Conservation (phyloP, 2,329 filamentous ascomycete species). For the Cladosporium sp. region DNA sequence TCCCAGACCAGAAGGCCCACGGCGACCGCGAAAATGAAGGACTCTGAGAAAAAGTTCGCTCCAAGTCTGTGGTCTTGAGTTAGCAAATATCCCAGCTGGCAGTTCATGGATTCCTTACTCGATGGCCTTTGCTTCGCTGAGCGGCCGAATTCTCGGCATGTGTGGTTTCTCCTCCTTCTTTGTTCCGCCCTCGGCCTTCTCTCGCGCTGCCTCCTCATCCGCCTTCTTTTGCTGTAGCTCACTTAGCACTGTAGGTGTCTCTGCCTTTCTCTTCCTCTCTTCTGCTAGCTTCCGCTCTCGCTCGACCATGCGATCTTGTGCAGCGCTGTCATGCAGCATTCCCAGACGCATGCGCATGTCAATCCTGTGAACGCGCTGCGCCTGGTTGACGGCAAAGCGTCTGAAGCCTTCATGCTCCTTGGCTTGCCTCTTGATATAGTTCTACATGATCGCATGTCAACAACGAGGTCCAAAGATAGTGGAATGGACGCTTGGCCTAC, state of each 20-base stretch:
- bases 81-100: background rate
- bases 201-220: conserved; percentile 52
- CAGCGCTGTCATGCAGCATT: conserved; percentile 62
- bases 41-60: conserved; percentile 68
- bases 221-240: conserved; percentile 61
- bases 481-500: conserved; percentile 29
- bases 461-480: conserved; percentile 7
- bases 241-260: conserved; percentile 62
- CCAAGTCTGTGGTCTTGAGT: conserved; percentile 46
- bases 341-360: conserved; percentile 70
- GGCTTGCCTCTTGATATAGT: conserved; percentile 67
- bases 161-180: conserved; percentile 49
- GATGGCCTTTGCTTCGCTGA: conserved; percentile 68
- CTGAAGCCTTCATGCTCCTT: conserved; percentile 70
- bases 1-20: conserved; percentile 65
- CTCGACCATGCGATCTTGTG: conserved; percentile 55
- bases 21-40: conserved; percentile 67
- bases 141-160: conserved; percentile 58
- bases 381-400: conserved; percentile 61
- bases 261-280: conserved; percentile 53
- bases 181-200: conserved; percentile 32
- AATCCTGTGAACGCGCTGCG: conserved; percentile 64
- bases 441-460: conserved; percentile 47
- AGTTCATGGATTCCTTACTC: conserved; percentile 42
- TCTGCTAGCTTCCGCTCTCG: conserved; percentile 59